A percentile compares a stretch with the other conserved stretches of the same genome.
Evolutionary conservation across 352 stramenopile species (phyloP).

Genomic region (Globisporangium spiculum): DNA sequence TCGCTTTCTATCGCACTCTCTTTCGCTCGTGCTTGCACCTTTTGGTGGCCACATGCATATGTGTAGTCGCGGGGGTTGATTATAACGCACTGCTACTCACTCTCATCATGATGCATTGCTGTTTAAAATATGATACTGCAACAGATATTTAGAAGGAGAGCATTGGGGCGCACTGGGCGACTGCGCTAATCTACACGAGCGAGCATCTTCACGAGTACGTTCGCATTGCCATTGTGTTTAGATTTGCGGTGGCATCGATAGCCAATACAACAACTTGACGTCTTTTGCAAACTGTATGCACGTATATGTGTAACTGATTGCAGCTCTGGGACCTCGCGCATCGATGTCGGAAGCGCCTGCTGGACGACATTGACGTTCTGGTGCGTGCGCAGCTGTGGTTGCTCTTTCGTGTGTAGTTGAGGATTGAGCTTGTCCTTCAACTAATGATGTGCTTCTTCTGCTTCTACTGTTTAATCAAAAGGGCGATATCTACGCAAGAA

Average conservation of each 20-base stretch:
- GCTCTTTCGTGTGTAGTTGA: background rate
- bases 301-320: background rate
- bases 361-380: constrained; percentile 47
- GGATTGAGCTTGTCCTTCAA: background rate
- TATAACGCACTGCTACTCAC: background rate
- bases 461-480: constrained; percentile 7
- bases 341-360: constrained; percentile 51
- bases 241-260: too few relatives aligned
- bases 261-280: too few relatives aligned
- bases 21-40: background rate
- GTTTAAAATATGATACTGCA: background rate
- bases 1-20: background rate
- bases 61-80: background rate
- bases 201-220: constrained; percentile 42
- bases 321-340: constrained; percentile 75
- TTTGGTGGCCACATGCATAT: background rate
- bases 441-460: constrained; percentile 7
- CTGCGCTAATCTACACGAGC: constrained; percentile 41
- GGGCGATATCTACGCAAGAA: constrained; percentile 41
- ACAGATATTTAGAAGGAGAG: constrained; percentile 61
- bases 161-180: constrained; percentile 61
- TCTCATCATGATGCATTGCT: background rate
- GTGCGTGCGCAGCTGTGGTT: constrained; percentile 22
- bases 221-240: too few relatives aligned
- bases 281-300: background rate